These are phyloP conservation scores for Penicillium palitans DNA, from an alignment of 2,329 filamentous ascomycete species.

Conservation along the genomic window DNA sequence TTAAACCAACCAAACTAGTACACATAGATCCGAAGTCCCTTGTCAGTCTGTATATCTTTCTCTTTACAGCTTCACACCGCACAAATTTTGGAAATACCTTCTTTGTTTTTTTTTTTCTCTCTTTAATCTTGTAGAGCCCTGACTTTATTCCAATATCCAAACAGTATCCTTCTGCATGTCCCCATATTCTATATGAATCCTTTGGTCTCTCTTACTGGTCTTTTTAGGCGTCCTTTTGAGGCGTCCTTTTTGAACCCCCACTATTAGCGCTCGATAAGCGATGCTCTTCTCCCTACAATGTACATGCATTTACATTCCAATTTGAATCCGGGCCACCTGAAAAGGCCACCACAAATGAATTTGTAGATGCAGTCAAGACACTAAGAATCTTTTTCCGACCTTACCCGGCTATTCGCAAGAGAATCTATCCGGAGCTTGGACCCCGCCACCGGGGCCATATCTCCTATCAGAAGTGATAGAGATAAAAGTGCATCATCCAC, in stretches of 20 bases:
- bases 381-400: conserved; percentile 12
- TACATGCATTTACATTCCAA: conserved; percentile 10
- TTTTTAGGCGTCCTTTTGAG: neutral
- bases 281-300: neutral
- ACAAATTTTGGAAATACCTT: neutral
- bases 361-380: conserved; percentile 5
- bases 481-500: conserved; percentile 15
- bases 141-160: no score
- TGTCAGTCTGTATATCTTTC: no score
- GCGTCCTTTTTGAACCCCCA: neutral
- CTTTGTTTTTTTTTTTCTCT: neutral
- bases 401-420: conserved; percentile 11
- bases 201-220: neutral
- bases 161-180: neutral
- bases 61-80: neutral
- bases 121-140: no score
- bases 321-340: conserved; percentile 20
- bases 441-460: conserved; percentile 9
- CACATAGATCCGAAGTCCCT: neutral
- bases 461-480: conserved; percentile 22
- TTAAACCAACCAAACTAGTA: neutral
- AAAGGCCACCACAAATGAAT: conserved; percentile 13
- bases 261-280: conserved; percentile 15
- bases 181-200: neutral
- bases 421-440: conserved; percentile 16